Base-by-base conservation (phyloP, 2,329 filamentous ascomycete species). In the Fusarium staphyleae region DNA sequence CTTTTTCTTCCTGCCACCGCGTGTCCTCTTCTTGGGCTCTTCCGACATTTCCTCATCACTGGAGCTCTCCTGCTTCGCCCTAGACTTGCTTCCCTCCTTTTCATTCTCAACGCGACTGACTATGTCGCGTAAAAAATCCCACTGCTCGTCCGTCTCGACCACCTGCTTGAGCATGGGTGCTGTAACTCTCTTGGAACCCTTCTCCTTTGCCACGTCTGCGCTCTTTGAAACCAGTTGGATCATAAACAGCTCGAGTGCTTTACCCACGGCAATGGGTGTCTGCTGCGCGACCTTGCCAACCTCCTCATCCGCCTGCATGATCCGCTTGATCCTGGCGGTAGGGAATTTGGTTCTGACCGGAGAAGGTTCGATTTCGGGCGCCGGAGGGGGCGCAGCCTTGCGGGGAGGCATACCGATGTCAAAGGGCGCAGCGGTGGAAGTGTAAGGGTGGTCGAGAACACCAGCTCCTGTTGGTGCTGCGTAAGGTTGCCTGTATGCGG, bases 281-380 rank as follows among this genome's bases (percentile, higher is more conserved):
- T 98, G 95, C 75, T 99, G 95, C 4, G 95, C 93, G 9, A 99
- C 95, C 77, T 99, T 99, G 57, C 95, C 95, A 0, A 99, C 93
- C 72, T 99, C 95, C 70, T 99, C 95, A 70, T 99, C 95, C 10
- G 93, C 93, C 76, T 99, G 95, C 95, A 99, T 98, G 69, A 99
- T 98, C 44, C 95, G 87, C 81, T 99, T 99, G 79, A 99, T 99
- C 57, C 95, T 85, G 12, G 95, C 95, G 26, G 96, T 96, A 1
- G 95, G 95, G 69, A 99, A 99, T 69, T 97, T 97, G 28, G 93
- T 98, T 74, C 86, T 90, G 66, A 99, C 91, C 35, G 91, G 81
- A 74, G 76, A 96, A 76, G 73, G 84, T 72, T 76, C 86, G 66
- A 84, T 75, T 35, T 73, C 71, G 24, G 74, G 71, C 48, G 75